Percentiles rank a stretch among this genome's conserved stretches.
Evolutionary conservation across 805 yeast genomes (phyloP).

Genomic region (Metschnikowia lachancei): DNA sequence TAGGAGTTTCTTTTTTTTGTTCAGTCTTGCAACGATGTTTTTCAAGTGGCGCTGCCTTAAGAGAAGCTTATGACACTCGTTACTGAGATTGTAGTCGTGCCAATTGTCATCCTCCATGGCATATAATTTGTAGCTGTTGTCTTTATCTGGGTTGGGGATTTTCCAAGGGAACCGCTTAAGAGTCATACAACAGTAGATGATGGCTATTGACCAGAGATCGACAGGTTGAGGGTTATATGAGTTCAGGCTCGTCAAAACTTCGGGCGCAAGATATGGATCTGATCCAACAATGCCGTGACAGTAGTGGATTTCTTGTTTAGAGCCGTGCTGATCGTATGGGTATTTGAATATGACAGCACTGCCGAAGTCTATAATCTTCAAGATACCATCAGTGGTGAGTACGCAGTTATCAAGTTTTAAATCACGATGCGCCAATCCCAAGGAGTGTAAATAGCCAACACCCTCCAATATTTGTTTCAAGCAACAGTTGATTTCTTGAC

Average conservation of each 20-base stretch:
- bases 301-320: constrained; percentile 37
- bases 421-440: constrained; percentile 83
- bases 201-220: constrained; percentile 83
- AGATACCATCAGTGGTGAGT: constrained; percentile 66
- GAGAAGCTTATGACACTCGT: constrained; percentile 65
- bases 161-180: constrained; percentile 86
- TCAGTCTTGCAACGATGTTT: constrained; percentile 41
- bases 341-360: constrained; percentile 79
- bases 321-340: constrained; percentile 58
- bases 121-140: constrained; percentile 67
- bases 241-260: constrained; percentile 53
- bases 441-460: constrained; percentile 67
- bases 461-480: constrained; percentile 72
- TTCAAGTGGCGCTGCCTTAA: constrained; percentile 59
- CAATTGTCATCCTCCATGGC: constrained; percentile 67
- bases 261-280: constrained; percentile 86
- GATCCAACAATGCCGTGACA: constrained; percentile 77
- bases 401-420: constrained; percentile 82
- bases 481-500: constrained; percentile 81
- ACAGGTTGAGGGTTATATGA: constrained; percentile 74
- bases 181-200: constrained; percentile 84
- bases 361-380: constrained; percentile 80
- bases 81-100: constrained; percentile 72
- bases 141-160: constrained; percentile 58
- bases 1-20: constrained; percentile 36